These are phyloP conservation scores for Calamus simplicifolius DNA, from an alignment of 176 grass and related monocot genomes.

Conservation along the genomic window DNA sequence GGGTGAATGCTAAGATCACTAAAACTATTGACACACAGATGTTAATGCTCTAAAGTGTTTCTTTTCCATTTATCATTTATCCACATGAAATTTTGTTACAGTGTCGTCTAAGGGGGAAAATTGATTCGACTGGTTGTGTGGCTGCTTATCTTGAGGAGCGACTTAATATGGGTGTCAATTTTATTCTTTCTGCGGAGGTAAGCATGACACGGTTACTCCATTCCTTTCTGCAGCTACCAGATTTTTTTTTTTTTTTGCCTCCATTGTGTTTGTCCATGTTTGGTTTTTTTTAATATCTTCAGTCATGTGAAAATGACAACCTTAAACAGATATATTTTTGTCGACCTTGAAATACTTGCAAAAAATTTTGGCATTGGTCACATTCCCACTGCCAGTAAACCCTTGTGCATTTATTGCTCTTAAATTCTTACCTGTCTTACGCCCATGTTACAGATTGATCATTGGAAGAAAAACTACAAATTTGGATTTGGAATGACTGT, in stretches of 20 bases:
- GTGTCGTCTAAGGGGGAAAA: slow-evolving; percentile 59
- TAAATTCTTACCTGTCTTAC: neutral
- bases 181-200: slow-evolving; percentile 78
- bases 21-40: too few species aligned
- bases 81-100: slow-evolving; percentile 21
- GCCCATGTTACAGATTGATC: slow-evolving; percentile 51
- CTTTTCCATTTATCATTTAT: too few species aligned
- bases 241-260: too few species aligned
- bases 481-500: slow-evolving; percentile 62
- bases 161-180: slow-evolving; percentile 24
- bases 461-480: slow-evolving; percentile 71
- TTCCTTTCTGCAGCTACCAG: too few species aligned
- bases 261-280: neutral
- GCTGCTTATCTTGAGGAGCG: slow-evolving; percentile 63
- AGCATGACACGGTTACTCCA: neutral
- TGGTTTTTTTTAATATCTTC: too few species aligned
- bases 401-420: too few species aligned
- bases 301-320: slow-evolving; percentile 5
- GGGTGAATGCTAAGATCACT: too few species aligned
- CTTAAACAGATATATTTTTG: neutral
- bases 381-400: too few species aligned
- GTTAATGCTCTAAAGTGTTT: too few species aligned
- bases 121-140: slow-evolving; percentile 53
- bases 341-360: neutral
- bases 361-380: too few species aligned